Evolutionary conservation across 139 green algal species (phyloP).

Genomic region (Tetraselmis striata): DNA sequence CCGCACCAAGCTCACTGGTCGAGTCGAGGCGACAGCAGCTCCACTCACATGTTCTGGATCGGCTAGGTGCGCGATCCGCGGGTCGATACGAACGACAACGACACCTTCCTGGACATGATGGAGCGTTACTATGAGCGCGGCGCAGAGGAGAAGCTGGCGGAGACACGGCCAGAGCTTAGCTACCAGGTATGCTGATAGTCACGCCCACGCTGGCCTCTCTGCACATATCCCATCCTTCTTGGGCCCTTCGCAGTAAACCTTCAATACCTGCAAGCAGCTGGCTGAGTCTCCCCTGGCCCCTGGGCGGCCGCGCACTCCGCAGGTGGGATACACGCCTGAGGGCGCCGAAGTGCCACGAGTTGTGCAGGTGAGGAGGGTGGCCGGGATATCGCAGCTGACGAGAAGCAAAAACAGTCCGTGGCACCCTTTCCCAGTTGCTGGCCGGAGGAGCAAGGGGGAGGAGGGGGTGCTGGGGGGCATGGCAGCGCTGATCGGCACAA

Average conservation of each 20-base stretch:
- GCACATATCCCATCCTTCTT: too few relatives aligned
- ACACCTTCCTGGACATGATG: slow-evolving; percentile 75
- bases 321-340: slow-evolving; percentile 78
- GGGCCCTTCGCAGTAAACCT: too few relatives aligned
- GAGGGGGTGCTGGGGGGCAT: not conserved
- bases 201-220: too few relatives aligned
- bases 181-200: slow-evolving; percentile 84
- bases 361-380: slow-evolving; percentile 24
- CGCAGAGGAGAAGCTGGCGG: slow-evolving; percentile 48
- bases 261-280: too few relatives aligned
- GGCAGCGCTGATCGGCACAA: not conserved
- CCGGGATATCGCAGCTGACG: not conserved
- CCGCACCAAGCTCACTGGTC: too few relatives aligned
- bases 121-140: slow-evolving; percentile 76
- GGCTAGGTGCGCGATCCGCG: slow-evolving; percentile 71
- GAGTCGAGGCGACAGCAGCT: too few relatives aligned
- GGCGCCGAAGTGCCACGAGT: slow-evolving; percentile 69
- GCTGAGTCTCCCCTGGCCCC: too few relatives aligned
- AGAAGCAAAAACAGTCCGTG: too few relatives aligned
- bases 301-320: too few relatives aligned
- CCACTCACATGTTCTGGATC: too few relatives aligned
- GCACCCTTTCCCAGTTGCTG: too few relatives aligned
- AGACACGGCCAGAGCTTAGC: slow-evolving; percentile 55
- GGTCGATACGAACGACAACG: slow-evolving; percentile 48
- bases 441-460: too few relatives aligned